phyloP scores from a whole-genome alignment of 148 eudicot genomes.

The Dysphania ambrosioides region DNA sequence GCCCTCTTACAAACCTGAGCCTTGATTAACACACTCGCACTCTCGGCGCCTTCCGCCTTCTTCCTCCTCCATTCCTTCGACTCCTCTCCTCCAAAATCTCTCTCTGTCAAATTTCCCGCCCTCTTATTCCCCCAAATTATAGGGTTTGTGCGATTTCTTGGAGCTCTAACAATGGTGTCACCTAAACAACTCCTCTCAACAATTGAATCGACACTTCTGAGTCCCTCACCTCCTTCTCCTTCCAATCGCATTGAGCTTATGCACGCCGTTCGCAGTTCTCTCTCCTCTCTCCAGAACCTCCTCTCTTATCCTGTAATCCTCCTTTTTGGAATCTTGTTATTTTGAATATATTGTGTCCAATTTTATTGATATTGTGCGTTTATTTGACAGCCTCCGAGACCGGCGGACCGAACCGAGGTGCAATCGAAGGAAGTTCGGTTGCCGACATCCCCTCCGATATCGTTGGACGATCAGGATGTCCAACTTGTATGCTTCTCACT shows the following conservation, averaged over 20 bases:
- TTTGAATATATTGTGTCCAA: not conserved
- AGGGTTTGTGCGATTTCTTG: conserved; percentile 29
- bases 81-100: not conserved
- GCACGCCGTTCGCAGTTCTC: conserved; percentile 74
- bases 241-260: conserved; percentile 70
- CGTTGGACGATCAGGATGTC: conserved; percentile 94
- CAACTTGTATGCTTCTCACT: conserved; percentile 61
- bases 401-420: conserved; percentile 80
- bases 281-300: conserved; percentile 63
- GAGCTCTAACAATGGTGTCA: conserved; percentile 51
- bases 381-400: conserved; percentile 67
- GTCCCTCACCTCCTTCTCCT: conserved; percentile 66
- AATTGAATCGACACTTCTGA: conserved; percentile 60
- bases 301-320: conserved; percentile 60
- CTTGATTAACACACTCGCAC: not conserved
- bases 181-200: conserved; percentile 67
- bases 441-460: conserved; percentile 63
- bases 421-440: conserved; percentile 80
- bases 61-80: not conserved
- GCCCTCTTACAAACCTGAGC: not conserved
- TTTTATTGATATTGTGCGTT: conserved; percentile 8
- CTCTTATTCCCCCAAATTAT: not conserved
- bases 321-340: not conserved
- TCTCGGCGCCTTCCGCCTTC: not conserved
- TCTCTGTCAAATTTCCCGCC: conserved; percentile 21